These are phyloP conservation scores for Xylaria venustula DNA, from an alignment of 495 filamentous ascomycete species.

Conservation along the genomic window DNA sequence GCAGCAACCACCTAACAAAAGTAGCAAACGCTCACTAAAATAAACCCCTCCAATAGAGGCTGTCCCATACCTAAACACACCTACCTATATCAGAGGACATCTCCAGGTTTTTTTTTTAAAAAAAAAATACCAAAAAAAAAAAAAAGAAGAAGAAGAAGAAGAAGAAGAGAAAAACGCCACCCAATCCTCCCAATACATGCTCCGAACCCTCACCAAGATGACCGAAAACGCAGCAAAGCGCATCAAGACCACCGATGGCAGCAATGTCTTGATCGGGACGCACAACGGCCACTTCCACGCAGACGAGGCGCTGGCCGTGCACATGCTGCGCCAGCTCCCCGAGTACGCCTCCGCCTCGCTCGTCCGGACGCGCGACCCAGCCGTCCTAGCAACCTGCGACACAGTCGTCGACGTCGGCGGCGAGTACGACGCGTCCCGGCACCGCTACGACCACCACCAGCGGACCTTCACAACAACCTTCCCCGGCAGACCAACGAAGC, in stretches of 20 bases:
- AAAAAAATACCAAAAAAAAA: no score
- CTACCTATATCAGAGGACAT: no score
- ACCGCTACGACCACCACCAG: slow-evolving; percentile 97
- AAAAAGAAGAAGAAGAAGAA: no score
- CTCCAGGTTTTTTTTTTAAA: no score
- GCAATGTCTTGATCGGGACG: slow-evolving; percentile 71
- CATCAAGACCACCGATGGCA: slow-evolving; percentile 58
- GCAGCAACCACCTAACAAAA: background rate
- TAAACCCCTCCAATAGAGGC: no score
- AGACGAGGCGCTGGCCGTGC: slow-evolving; percentile 96
- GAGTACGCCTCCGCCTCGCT: slow-evolving; percentile 72
- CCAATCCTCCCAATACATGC: slow-evolving; percentile 17
- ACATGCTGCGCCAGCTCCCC: slow-evolving; percentile 88
- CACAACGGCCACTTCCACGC: slow-evolving; percentile 99
- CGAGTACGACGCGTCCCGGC: slow-evolving; percentile 70
- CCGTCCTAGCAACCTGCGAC: slow-evolving; percentile 75
- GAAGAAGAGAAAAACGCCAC: background rate
- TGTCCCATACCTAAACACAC: no score
- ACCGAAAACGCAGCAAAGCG: slow-evolving; percentile 68
- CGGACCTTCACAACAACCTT: slow-evolving; percentile 79
- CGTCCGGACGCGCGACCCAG: slow-evolving; percentile 81
- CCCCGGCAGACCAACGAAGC: slow-evolving; percentile 75
- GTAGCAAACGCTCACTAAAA: background rate
- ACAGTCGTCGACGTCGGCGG: slow-evolving; percentile 95
- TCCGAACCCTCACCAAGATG: slow-evolving; percentile 44